Conservation (phyloP, 371 early-diverging fungal species). For the Mucor saturninus region DNA sequence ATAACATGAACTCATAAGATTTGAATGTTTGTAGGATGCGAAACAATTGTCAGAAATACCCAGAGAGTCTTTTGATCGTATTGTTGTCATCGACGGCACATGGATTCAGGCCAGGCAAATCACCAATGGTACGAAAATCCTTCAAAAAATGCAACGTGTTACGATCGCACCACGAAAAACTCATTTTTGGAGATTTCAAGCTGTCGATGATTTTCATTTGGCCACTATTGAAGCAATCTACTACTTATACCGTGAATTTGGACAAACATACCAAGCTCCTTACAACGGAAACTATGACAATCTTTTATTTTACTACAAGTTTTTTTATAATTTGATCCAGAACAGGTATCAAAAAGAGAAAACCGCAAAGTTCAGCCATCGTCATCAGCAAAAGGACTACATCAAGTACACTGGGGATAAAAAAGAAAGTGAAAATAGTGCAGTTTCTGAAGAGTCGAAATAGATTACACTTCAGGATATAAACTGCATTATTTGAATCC, state of each 20-base stretch:
- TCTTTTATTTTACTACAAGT: slow-evolving; percentile 87
- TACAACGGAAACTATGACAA: slow-evolving; percentile 83
- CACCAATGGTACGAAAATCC: slow-evolving; percentile 51
- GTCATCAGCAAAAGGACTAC: slow-evolving; percentile 36
- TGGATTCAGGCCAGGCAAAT: slow-evolving; percentile 90
- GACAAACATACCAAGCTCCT: slow-evolving; percentile 36
- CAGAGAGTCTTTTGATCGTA: slow-evolving; percentile 65
- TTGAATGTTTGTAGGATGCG: slow-evolving; percentile 76
- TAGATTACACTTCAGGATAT: too few relatives aligned
- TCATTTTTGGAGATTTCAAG: slow-evolving; percentile 92
- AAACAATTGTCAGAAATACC: slow-evolving; percentile 67
- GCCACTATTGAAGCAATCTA: slow-evolving; percentile 97
- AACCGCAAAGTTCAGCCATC: slow-evolving; percentile 20
- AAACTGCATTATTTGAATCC: too few relatives aligned
- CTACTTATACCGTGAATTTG: slow-evolving; percentile 83
- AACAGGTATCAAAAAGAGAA: slow-evolving; percentile 54
- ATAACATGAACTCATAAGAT: too few relatives aligned
- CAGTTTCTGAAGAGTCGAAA: not conserved
- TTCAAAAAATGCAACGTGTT: slow-evolving; percentile 61
- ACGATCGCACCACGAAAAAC: slow-evolving; percentile 73
- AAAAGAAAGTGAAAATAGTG: not conserved
- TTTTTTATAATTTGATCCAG: slow-evolving; percentile 87
- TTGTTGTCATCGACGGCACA: slow-evolving; percentile 92
- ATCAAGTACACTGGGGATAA: slow-evolving; percentile 28
- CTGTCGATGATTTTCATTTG: slow-evolving; percentile 68